Evolutionary conservation across 305 asterid species (phyloP), one percentile per base, ranked within the genome.

Genomic region (Plantago coronopus): DNA sequence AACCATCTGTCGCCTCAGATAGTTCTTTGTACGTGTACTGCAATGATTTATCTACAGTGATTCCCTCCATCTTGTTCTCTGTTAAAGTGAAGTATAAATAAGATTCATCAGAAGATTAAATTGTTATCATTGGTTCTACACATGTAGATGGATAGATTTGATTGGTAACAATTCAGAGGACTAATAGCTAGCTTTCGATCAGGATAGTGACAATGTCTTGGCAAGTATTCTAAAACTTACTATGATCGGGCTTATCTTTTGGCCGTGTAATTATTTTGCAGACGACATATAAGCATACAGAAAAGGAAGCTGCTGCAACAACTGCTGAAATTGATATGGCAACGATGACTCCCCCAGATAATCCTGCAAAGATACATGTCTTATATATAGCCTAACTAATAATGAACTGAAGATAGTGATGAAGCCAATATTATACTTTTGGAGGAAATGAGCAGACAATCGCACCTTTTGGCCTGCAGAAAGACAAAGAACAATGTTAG

Each of bases 41-140:
- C 45, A 89, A 81, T 0, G 95, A 84, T 80, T 83, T 86, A 71
- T 84, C 94, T 78, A 89, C 87, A 0, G 82, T 81, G 50, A 86
- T 79, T 12, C 89, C 86, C 20, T 69, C 76, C 14, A 60, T 46
- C 2, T 5, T 34, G 63, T 38, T 75, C 62, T 75, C 84, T 69
- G 65, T 29, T 17, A 37, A 48, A 48, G 19, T 48, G 27, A 17
- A 3, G 54, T 27, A 48, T 14, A 45, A 45, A 16, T 7, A 45
- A 45, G 10, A n/a, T 69, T 77, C 83, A 20, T 34, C 40, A 34
- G 82, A 64, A 19, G 65, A 42, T 65, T 42, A 73, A 58, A 76
- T 81, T 66, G 64, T 29, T 16, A 45, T 3, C 9, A 6, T 34
- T 34, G 40, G 40, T 3, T 34, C 9, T 34, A 34, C 9, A 2